Conservation (phyloP, 1,139 yeast species). For the Kurtzmaniella quercitrusa region DNA sequence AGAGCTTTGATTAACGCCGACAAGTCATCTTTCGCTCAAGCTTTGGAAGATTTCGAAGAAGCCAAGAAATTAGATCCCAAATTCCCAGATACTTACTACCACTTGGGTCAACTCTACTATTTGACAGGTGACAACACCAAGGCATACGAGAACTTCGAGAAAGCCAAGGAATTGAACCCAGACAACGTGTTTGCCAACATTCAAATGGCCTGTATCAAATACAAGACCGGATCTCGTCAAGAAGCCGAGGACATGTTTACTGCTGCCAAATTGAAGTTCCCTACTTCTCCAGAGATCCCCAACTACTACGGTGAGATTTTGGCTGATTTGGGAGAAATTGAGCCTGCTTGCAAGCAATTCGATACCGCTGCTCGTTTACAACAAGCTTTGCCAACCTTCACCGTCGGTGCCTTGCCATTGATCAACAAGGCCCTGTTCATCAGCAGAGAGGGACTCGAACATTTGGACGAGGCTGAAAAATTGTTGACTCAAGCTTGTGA, state of each 20-base stretch:
- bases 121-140: conserved; percentile 68
- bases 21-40: conserved; percentile 56
- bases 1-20: conserved; percentile 86
- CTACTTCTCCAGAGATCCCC: conserved; percentile 87
- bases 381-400: conserved; percentile 53
- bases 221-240: conserved; percentile 66
- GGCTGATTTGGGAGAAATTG: conserved; percentile 72
- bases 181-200: conserved; percentile 80
- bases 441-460: conserved; percentile 53
- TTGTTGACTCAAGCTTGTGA: conserved; percentile 74
- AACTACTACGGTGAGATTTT: conserved; percentile 94
- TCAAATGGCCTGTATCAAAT: conserved; percentile 88
- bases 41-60: conserved; percentile 64
- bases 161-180: conserved; percentile 71
- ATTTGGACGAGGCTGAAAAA: conserved; percentile 58
- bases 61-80: conserved; percentile 70
- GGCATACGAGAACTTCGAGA: conserved; percentile 73
- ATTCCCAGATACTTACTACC: conserved; percentile 84
- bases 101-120: conserved; percentile 89
- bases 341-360: conserved; percentile 76
- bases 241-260: conserved; percentile 67
- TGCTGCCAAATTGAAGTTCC: conserved; percentile 72
- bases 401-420: conserved; percentile 85
- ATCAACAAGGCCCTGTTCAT: conserved; percentile 83
- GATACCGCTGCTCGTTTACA: conserved; percentile 85